Percentiles rank a stretch among this genome's conserved stretches.
Conservation (phyloP, 192 early-diverging fungal genomes). For the Umbelopsis sp. region DNA sequence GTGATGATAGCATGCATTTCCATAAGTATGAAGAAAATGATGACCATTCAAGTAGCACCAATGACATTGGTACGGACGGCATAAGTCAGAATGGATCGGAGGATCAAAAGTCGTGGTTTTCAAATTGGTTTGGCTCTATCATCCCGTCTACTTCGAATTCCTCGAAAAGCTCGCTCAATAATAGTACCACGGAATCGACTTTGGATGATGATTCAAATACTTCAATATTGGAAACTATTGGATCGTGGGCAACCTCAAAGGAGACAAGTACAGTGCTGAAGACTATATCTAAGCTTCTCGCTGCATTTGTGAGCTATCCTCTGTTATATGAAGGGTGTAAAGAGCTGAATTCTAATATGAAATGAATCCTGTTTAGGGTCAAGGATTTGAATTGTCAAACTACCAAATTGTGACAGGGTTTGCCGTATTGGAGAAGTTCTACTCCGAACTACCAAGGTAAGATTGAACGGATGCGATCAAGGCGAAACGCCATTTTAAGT, state of each 20-base stretch:
- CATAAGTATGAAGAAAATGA: conserved; percentile 17
- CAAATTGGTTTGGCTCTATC: conserved; percentile 12
- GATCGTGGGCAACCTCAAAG: conserved; percentile 23
- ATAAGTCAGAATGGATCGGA: not conserved
- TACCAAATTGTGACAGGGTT: conserved; percentile 66
- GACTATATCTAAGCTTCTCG: conserved; percentile 30
- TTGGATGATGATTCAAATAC: not conserved
- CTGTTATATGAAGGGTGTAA: too few species aligned
- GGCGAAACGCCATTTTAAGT: too few species aligned
- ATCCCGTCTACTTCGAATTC: not conserved
- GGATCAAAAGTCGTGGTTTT: conserved; percentile 8
- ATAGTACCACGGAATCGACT: not conserved
- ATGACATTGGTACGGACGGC: not conserved
- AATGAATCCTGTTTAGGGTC: conserved; percentile 42
- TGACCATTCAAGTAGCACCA: not conserved
- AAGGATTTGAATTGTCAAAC: conserved; percentile 72
- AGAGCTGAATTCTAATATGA: too few species aligned
- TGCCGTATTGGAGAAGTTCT: conserved; percentile 65
- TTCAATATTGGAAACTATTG: conserved; percentile 18
- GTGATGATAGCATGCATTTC: conserved; percentile 9
- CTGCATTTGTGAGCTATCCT: conserved; percentile 30
- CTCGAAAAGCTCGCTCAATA: not conserved
- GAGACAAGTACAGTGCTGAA: conserved; percentile 31
- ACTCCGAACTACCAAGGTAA: conserved; percentile 41
- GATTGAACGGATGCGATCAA: not conserved